Conservation (phyloP, 257 asterid genomes). For the Primulina eburnea region DNA sequence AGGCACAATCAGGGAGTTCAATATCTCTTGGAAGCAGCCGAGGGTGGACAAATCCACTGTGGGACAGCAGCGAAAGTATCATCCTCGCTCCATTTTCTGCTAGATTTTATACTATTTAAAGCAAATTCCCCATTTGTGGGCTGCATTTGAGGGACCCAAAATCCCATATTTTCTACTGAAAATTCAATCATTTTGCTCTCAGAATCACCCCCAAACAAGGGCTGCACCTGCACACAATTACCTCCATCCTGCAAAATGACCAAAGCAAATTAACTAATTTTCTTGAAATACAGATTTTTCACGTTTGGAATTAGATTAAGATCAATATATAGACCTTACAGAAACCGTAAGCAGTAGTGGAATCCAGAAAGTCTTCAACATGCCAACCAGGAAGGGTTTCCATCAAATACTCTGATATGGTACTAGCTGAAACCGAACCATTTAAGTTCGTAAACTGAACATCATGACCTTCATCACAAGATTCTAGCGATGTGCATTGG, state of each 20-base stretch:
- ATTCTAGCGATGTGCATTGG: constrained; percentile 14
- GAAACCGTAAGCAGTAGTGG: constrained; percentile 43
- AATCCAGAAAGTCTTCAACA: constrained; percentile 74
- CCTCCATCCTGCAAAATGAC: background rate
- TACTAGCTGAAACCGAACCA: constrained; percentile 37
- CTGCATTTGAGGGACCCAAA: constrained; percentile 70
- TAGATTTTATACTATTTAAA: constrained; percentile 28
- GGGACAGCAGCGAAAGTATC: constrained; percentile 75
- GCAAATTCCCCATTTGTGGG: constrained; percentile 39
- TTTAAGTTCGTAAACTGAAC: constrained; percentile 21
- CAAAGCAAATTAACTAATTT: background rate
- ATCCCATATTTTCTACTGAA: constrained; percentile 42
- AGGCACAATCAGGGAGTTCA: constrained; percentile 40
- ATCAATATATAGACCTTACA: constrained; percentile 49
- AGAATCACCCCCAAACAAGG: background rate
- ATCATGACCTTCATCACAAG: constrained; percentile 14
- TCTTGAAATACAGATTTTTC: background rate
- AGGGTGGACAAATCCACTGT: constrained; percentile 52
- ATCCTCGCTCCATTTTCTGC: constrained; percentile 53
- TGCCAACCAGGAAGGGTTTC: constrained; percentile 89
- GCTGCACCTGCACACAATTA: background rate
- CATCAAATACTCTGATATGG: constrained; percentile 77
- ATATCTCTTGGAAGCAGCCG: constrained; percentile 45
- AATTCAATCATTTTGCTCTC: constrained; percentile 28
- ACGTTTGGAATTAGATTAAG: too few species aligned